Base-by-base conservation (phyloP, 306 rosid genomes). In the Hylodesmum podocarpum region DNA sequence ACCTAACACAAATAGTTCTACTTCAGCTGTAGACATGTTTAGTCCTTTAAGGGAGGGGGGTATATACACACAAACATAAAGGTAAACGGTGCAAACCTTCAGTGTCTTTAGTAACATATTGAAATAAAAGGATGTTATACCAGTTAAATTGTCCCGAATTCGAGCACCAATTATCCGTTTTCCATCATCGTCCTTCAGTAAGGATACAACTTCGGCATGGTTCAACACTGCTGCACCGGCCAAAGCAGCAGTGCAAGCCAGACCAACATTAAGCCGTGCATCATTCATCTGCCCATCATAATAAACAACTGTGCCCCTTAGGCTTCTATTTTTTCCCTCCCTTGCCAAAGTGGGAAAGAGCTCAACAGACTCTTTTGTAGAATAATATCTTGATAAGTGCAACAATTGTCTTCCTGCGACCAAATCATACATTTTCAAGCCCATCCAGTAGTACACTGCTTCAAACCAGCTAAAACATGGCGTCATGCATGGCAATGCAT, bases 251-350 rank as follows among this genome's bases (percentile, higher is more conserved):
- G 99, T 89, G 59, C 94, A 93, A 18, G 96, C 99, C 84, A 96
- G 78, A 37, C 96, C 99, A 70, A 93, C 98, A 86, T 96, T 96
- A 59, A 96, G 87, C 18, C 99, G 87, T 1, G 99, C 81, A 83
- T 96, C 99, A 81, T 96, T 96, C 99, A 96, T 96, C 89, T 96
- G 99, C 39, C 99, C 99, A 73, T 96, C 99, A 78, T 88, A 96
- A 80, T 96, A 96, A 85, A 96, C 99, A 69, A 96, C 99, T 0
- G 99, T 91, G 37, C 99, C 99, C 87, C 83, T 92, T 86, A 96
- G 85, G 81, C 73, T 87, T 81, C 87, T 82, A 83, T 75, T 84
- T 2, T 79, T 78, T 28, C 89, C 99, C 64, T 96, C 78, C 85
- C 86, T 91, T 43, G 91, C 86, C 51, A 96, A 87, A 22, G 99